Conservation (phyloP, 2,329 filamentous ascomycete genomes). For the Aspergillus udagawae region DNA sequence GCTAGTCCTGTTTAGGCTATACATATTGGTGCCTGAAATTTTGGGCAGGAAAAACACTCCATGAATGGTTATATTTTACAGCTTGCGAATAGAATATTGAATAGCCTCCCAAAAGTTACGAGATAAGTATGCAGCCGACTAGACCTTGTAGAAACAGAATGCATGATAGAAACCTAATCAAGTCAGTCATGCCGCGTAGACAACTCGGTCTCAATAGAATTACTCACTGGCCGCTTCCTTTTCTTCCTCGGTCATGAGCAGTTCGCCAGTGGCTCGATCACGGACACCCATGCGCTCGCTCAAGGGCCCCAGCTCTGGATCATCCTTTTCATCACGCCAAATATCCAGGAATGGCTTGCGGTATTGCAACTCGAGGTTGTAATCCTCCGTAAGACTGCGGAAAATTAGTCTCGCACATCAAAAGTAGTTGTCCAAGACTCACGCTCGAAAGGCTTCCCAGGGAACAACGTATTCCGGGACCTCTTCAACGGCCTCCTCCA, state of each 20-base stretch:
- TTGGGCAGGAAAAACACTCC: constrained; percentile 2
- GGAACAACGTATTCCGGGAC: constrained; percentile 97
- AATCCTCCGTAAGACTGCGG: constrained; percentile 75
- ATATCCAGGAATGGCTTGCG: constrained; percentile 87
- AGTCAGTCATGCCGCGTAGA: constrained; percentile 11
- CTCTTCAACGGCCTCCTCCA: constrained; percentile 92
- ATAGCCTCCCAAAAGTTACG: too few relatives aligned
- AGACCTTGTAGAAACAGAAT: constrained; percentile 97
- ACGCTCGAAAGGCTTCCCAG: constrained; percentile 93
- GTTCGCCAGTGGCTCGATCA: constrained; percentile 59
- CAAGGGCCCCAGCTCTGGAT: constrained; percentile 72
- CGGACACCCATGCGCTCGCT: constrained; percentile 96
- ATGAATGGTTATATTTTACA: background rate
- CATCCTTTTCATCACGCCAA: constrained; percentile 87
- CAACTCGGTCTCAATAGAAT: background rate
- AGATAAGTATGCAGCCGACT: too few relatives aligned
- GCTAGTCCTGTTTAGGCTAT: constrained; percentile 30
- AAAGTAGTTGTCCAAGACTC: constrained; percentile 12
- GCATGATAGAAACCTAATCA: constrained; percentile 71
- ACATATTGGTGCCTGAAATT: constrained; percentile 6
- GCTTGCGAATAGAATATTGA: background rate
- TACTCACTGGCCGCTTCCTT: constrained; percentile 74
- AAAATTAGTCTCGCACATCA: constrained; percentile 7
- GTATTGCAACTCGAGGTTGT: constrained; percentile 93
- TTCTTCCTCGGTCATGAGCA: constrained; percentile 78